These are phyloP conservation scores for Sisymbrium altissimum DNA, from an alignment of 345 rosid genomes.

Conservation along the genomic window DNA sequence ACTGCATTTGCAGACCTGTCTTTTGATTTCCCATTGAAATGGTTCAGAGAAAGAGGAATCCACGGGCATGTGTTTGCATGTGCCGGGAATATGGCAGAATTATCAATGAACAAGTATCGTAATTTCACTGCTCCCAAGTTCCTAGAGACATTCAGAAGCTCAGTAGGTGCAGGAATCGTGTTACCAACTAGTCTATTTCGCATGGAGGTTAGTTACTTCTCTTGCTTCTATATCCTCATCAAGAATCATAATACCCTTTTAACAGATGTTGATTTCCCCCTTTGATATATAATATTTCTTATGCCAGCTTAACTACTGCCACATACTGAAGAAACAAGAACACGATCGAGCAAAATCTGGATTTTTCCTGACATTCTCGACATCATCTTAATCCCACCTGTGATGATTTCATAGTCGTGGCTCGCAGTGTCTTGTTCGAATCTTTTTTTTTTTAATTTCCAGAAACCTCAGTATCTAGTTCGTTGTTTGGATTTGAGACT, in stretches of 20 bases:
- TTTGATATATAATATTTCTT: conserved; percentile 25
- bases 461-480: neutral
- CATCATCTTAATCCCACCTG: conserved; percentile 26
- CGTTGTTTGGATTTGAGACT: conserved; percentile 12
- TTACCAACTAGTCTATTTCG: conserved; percentile 76
- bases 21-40: conserved; percentile 78
- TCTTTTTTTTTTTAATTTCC: neutral
- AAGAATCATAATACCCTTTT: neutral
- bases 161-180: conserved; percentile 86
- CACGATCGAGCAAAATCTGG: conserved; percentile 65
- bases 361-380: conserved; percentile 53
- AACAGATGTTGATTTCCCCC: neutral
- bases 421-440: neutral
- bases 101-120: conserved; percentile 65
- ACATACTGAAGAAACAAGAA: conserved; percentile 53
- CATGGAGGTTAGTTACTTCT: conserved; percentile 64
- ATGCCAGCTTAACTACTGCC: conserved; percentile 69
- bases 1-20: conserved; percentile 92
- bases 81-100: conserved; percentile 76
- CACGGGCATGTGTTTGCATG: conserved; percentile 88
- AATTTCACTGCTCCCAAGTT: conserved; percentile 60
- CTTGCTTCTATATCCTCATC: neutral
- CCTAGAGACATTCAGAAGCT: conserved; percentile 58
- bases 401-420: conserved; percentile 3
- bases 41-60: conserved; percentile 83